Evolutionary conservation across 2,329 filamentous ascomycete genomes (phyloP).

Genomic region (Colletotrichum graminicola): DNA sequence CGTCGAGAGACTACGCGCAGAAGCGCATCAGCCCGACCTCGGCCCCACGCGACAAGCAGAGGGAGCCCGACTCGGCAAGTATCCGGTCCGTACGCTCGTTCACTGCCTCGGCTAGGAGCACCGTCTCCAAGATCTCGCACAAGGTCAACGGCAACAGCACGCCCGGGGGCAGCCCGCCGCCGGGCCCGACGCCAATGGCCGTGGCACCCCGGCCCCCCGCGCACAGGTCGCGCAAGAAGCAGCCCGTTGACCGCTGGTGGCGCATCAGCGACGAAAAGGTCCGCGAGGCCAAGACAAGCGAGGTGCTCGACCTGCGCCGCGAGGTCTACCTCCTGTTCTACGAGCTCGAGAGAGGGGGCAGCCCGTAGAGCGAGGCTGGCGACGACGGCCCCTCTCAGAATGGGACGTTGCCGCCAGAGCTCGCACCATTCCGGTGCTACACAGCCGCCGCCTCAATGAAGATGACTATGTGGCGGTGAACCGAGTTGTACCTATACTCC

Average conservation of each 20-base stretch:
- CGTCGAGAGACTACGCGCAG: conserved; percentile 42
- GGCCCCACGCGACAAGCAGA: conserved; percentile 51
- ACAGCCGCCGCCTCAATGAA: conserved; percentile 24
- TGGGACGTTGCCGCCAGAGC: conserved; percentile 31
- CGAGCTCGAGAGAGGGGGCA: conserved; percentile 75
- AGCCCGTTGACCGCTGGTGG: conserved; percentile 86
- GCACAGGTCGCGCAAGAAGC: conserved; percentile 65
- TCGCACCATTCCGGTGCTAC: conserved; percentile 29
- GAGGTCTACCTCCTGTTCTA: conserved; percentile 98
- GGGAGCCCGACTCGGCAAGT: conserved; percentile 63
- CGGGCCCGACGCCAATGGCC: conserved; percentile 43
- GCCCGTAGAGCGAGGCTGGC: conserved; percentile 43
- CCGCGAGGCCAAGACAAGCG: conserved; percentile 91
- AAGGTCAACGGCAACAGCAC: conserved; percentile 32
- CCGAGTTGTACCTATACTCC: not conserved
- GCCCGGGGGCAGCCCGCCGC: conserved; percentile 42
- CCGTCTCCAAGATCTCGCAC: conserved; percentile 62
- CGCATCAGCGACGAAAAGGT: conserved; percentile 97
- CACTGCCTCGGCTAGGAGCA: conserved; percentile 67
- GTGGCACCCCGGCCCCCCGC: conserved; percentile 39
- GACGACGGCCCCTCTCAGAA: conserved; percentile 16
- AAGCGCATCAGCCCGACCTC: conserved; percentile 38
- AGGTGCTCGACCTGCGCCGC: conserved; percentile 92
- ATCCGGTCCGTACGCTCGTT: conserved; percentile 70
- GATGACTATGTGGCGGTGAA: conserved; percentile 28